Evolutionary conservation across 1,284 basidiomycete genomes (phyloP).

Genomic region (Phaffia rhodozyma): DNA sequence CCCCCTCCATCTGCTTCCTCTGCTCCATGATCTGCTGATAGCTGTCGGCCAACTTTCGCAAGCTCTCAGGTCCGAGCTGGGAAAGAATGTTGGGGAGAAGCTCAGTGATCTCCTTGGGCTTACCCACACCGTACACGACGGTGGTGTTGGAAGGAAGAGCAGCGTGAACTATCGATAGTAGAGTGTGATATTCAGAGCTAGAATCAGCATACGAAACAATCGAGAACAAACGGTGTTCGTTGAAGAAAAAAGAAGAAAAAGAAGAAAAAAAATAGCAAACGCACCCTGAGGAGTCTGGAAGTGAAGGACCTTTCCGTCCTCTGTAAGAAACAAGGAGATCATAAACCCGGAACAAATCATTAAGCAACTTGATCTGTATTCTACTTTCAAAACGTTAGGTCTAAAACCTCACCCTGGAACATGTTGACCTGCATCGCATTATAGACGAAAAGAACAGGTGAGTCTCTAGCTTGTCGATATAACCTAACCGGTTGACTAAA

Average conservation of each 20-base stretch:
- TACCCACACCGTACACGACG: slow-evolving; percentile 88
- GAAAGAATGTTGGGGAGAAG: slow-evolving; percentile 97
- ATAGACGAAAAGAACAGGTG: no score
- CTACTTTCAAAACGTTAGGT: no score
- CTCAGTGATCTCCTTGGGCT: slow-evolving; percentile 97
- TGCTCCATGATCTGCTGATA: slow-evolving; percentile 89
- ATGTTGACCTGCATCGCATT: slow-evolving; percentile 81
- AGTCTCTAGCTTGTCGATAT: no score
- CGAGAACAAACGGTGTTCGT: no score
- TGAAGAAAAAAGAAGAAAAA: not conserved
- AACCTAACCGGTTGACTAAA: no score
- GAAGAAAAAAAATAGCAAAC: slow-evolving; percentile 29
- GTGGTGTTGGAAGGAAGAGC: slow-evolving; percentile 87
- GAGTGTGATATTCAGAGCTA: not conserved
- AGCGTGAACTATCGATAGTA: slow-evolving; percentile 63
- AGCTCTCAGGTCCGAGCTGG: slow-evolving; percentile 95
- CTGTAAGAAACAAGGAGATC: slow-evolving; percentile 30
- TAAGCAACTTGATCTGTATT: no score
- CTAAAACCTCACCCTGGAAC: slow-evolving; percentile 51
- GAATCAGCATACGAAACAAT: no score
- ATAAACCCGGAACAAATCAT: no score
- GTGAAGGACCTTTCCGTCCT: slow-evolving; percentile 97
- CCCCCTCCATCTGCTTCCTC: slow-evolving; percentile 43
- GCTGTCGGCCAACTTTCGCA: slow-evolving; percentile 92
- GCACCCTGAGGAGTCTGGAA: slow-evolving; percentile 89